phyloP scores from a whole-genome alignment of 345 rosid genomes.

The Geranium rotundifolium region DNA sequence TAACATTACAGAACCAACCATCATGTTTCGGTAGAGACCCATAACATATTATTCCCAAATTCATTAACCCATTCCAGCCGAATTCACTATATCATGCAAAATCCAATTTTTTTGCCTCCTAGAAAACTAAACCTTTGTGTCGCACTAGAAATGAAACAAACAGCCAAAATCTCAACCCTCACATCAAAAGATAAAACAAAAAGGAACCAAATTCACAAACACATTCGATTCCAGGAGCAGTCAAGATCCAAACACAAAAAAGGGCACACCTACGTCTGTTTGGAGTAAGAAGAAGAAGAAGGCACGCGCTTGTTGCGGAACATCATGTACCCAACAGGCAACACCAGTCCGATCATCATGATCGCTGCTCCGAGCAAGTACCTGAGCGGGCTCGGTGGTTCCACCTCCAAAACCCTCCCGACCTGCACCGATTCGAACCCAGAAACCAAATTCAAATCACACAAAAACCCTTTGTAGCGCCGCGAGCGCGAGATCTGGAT shows the following conservation, averaged over 20 bases:
- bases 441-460: conserved; percentile 5
- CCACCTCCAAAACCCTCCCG: conserved; percentile 59
- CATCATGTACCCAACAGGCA: conserved; percentile 99
- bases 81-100: neutral
- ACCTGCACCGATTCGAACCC: conserved; percentile 31
- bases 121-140: neutral
- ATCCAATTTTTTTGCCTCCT: neutral
- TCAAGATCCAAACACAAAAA: conserved; percentile 2
- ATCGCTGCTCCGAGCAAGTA: conserved; percentile 82
- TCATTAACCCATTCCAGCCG: neutral
- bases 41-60: too few species aligned
- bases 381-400: conserved; percentile 85
- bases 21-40: too few species aligned
- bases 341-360: conserved; percentile 95
- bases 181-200: too few species aligned
- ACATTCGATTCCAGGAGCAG: neutral
- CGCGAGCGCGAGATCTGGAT: neutral
- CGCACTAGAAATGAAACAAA: neutral
- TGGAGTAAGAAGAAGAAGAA: conserved; percentile 76
- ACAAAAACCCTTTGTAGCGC: neutral
- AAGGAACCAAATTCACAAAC: too few species aligned
- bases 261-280: conserved; percentile 98
- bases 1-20: too few species aligned
- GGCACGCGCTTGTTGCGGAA: conserved; percentile 91
- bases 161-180: neutral